Base-by-base conservation (phyloP, 805 yeast species). In the Candida incommunis region DNA sequence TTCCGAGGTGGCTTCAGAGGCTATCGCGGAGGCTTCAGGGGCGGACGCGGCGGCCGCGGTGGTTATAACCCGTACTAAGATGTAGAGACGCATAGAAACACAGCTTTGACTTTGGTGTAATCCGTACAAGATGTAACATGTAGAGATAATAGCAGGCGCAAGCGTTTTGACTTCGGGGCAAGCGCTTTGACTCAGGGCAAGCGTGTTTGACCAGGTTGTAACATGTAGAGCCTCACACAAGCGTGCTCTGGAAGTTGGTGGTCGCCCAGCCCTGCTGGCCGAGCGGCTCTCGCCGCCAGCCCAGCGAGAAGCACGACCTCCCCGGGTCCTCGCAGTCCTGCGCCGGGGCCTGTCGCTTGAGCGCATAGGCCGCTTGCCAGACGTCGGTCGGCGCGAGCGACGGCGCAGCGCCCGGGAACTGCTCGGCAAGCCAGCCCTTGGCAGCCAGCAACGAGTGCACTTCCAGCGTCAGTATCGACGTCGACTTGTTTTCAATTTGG, bases 41-140 rank as follows among this genome's bases (percentile, higher is more conserved):
- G 69, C 4, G 67, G 68, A 5, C 58, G 70, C 41, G 66, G 65
- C 22, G 66, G 61, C 35, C 60, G 75, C 47, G 72, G 73, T 9
- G 68, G 75, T 29, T 70, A 55, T 48, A 50, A 55, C 18, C 76
- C 76, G 15, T 72, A 72, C 52, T 71, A 52, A 18, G 20, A 25
- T n/a, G n/a, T n/a, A n/a, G n/a, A n/a, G n/a, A n/a, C n/a, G n/a
- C n/a, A n/a, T n/a, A n/a, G n/a, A n/a, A n/a, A n/a, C n/a, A n/a
- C n/a, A n/a, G n/a, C n/a, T n/a, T n/a, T n/a, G n/a, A n/a, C n/a
- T n/a, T n/a, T n/a, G n/a, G n/a, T n/a, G n/a, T n/a, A n/a, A n/a
- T n/a, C n/a, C n/a, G n/a, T n/a, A n/a, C n/a, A n/a, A n/a, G n/a
- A n/a, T n/a, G n/a, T n/a, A n/a, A n/a, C n/a, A n/a, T n/a, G n/a